These are phyloP conservation scores for Trametes sanguinea DNA, from an alignment of 768 basidiomycete genomes.

Conservation along the genomic window DNA sequence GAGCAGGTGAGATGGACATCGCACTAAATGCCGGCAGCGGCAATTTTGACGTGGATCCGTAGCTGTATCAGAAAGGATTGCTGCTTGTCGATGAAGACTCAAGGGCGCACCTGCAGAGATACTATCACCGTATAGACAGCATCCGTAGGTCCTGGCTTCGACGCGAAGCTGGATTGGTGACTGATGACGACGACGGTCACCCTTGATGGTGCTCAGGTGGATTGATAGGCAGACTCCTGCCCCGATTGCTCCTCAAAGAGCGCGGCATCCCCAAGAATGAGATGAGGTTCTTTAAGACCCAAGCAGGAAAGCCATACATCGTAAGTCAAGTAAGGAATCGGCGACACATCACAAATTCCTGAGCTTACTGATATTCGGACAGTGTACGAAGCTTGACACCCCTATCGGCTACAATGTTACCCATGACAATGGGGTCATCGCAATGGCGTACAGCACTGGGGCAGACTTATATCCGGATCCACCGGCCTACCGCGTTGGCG, in stretches of 20 bases:
- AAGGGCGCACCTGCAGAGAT: conserved; percentile 58
- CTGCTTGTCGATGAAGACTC: conserved; percentile 58
- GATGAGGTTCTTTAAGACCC: conserved; percentile 58
- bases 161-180: too few species aligned
- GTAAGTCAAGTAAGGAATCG: conserved; percentile 41
- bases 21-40: conserved; percentile 7
- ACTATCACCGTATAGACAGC: conserved; percentile 72
- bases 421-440: conserved; percentile 75
- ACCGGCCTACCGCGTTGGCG: conserved; percentile 60
- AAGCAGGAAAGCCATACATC: conserved; percentile 75
- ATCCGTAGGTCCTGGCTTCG: conserved; percentile 53
- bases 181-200: too few species aligned
- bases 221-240: conserved; percentile 74
- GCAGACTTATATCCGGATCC: conserved; percentile 45
- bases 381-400: conserved; percentile 21
- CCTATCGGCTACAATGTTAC: conserved; percentile 77
- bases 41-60: neutral
- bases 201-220: conserved; percentile 51
- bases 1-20: conserved; percentile 34
- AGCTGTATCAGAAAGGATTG: conserved; percentile 65
- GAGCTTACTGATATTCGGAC: too few species aligned
- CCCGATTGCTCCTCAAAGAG: conserved; percentile 61
- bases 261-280: conserved; percentile 50
- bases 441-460: conserved; percentile 56
- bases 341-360: too few species aligned